Percentiles rank a stretch among this genome's conserved stretches.
Evolutionary conservation across 306 rosid species (phyloP).

Genomic region (Acacia crassicarpa): DNA sequence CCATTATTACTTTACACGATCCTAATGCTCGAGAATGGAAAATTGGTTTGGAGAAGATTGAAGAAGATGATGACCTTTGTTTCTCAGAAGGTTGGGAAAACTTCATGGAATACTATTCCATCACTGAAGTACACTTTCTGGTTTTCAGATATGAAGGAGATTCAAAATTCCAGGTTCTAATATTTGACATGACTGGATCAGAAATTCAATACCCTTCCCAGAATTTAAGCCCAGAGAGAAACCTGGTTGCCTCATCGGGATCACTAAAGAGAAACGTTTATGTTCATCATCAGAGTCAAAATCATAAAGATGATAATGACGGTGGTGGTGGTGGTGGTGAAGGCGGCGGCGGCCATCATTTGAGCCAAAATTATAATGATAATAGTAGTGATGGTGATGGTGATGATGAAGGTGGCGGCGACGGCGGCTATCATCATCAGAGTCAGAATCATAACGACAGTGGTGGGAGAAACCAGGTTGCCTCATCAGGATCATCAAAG

Average conservation of each 20-base stretch:
- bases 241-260: background rate
- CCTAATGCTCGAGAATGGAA: conserved; percentile 31
- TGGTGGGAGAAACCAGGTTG: no score
- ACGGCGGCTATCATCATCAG: no score
- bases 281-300: background rate
- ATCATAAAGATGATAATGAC: background rate
- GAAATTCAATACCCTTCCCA: conserved; percentile 32
- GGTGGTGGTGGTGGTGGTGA: no score
- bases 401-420: background rate
- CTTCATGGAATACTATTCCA: conserved; percentile 21
- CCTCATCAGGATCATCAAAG: no score
- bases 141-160: conserved; percentile 30
- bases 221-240: background rate
- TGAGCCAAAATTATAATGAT: background rate
- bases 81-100: conserved; percentile 23
- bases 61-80: background rate
- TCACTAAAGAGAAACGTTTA: background rate
- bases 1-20: background rate
- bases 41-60: conserved; percentile 23
- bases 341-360: background rate
- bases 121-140: conserved; percentile 7
- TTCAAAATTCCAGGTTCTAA: conserved; percentile 31
- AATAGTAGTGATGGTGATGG: no score
- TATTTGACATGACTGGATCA: conserved; percentile 18
- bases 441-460: background rate